Evolutionary conservation across 345 rosid genomes (phyloP), one percentile per base, ranked within the genome.

Genomic region (Microthlaspi erraticum): DNA sequence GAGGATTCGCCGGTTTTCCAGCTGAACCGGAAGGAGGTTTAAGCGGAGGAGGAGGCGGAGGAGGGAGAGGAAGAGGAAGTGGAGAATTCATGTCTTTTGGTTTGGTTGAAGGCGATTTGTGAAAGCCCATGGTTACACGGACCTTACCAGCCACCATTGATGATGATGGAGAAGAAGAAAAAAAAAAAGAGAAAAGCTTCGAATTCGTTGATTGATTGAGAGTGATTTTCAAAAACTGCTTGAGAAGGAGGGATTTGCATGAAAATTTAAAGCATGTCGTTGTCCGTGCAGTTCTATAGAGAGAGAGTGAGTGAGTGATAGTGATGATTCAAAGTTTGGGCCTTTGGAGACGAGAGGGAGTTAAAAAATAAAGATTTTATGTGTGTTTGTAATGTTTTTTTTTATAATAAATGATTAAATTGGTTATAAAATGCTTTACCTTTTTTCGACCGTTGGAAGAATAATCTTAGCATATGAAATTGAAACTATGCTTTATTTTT

Each of bases 71-170:
- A 33, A 53, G 39, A 8, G 78, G 79, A 5, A 46, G 73, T 55
- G 79, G 75, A 61, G 69, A 29, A 12, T 64, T 45, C 14, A 20
- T 12, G n/a, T 55, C 49, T 7, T 64, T 49, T 18, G 13, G 64
- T 41, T 76, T 76, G 5, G 8, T 77, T 1, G 93, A 77, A 17
- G 93, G 91, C 1, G 96, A 89, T 63, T 83, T 91, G 39, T 87
- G 96, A 38, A 94, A 74, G 2, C 98, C 93, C 93, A 94, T 94
- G 43, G 96, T 93, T 23, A 70, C 49, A 72, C 87, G 88, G 39
- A 91, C 90, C 72, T 91, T 94, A 7, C 99, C 98, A 11, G 92
- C 89, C 46, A 91, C 99, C 98, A 94, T 91, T 41, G 80, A 70
- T 38, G 42, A 66, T 3, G 54, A 23, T 1, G n/a, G 6, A 6